Base-by-base conservation (phyloP, 768 basidiomycete species). In the Russula virescens region DNA sequence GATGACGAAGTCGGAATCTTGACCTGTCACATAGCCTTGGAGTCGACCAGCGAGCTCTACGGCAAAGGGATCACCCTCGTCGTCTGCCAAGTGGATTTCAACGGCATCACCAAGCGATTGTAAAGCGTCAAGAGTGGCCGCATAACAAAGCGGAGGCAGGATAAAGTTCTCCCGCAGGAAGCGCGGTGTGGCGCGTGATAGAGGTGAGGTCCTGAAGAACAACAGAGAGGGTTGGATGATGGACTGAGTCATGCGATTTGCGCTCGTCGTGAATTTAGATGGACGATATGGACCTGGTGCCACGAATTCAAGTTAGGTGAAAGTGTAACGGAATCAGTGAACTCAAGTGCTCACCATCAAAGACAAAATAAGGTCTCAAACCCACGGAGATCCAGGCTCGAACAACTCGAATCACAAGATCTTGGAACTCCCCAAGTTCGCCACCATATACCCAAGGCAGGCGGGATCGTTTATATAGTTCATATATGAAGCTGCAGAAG, bases 361-460 rank as follows among this genome's bases (percentile, higher is more conserved):
- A 93, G 7, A 93, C 91, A 67, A 94, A 88, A 68, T 83, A 78
- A 7, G 90, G 74, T 55, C 76, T 75, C 43, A 91, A 71, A 23
- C 89, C 87, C 11, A 89, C 76, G 26, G 76, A 74, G 49, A 87
- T 78, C 91, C 89, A 92, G 14, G 86, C 83, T 62, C 79, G 71
- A 14, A 88, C 82, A 18, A 86, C 80, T 51, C 67, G 72, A 48
- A 70, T 72, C 4, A 88, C 77, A 19, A 81, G 72, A n/a, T 71
- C 68, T 9, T 73, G 72, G 64, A 90, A 87, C 57, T 78, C 78
- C 2, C 72, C 69, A 67, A 90, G 90, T 73, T 94, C 90, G 14
- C 91, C 91, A 7, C 91, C 91, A 68, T 90, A 94, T 0, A 89
- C 88, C 91, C 91, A 93, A 7, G 89, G 85, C 51, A 91, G 75